phyloP scores from a whole-genome alignment of 1,284 basidiomycete species.

The Polyporus tsugae region DNA sequence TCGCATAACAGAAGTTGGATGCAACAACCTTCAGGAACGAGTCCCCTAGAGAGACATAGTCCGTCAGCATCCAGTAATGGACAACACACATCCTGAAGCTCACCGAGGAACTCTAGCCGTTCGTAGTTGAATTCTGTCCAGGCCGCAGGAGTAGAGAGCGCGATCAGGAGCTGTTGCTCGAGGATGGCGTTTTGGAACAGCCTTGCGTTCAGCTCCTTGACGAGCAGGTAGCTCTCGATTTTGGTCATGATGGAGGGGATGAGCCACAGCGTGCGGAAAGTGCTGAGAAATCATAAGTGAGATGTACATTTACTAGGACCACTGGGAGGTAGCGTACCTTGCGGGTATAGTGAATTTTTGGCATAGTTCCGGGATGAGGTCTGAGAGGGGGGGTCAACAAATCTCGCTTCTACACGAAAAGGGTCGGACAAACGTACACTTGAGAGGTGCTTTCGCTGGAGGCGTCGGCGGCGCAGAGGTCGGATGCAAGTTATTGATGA shows the following conservation, averaged over 20 bases:
- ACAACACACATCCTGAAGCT: neutral
- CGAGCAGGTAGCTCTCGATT: conserved; percentile 75
- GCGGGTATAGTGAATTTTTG: conserved; percentile 76
- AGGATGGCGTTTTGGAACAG: conserved; percentile 68
- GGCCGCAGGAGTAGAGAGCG: conserved; percentile 73
- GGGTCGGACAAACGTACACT: conserved; percentile 52
- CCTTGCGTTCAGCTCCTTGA: conserved; percentile 78
- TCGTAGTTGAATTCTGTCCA: conserved; percentile 79
- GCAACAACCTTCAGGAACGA: conserved; percentile 82
- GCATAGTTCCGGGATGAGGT: conserved; percentile 81
- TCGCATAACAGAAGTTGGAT: conserved; percentile 77
- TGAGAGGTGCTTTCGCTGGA: conserved; percentile 53
- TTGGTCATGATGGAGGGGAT: conserved; percentile 76
- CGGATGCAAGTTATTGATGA: conserved; percentile 64
- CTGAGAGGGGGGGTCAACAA: conserved; percentile 44
- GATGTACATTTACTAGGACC: neutral
- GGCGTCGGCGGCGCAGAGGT: conserved; percentile 48
- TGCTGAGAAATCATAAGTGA: conserved; percentile 48
- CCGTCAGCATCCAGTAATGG: conserved; percentile 13
- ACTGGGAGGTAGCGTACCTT: conserved; percentile 54
- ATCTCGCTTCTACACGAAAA: neutral
- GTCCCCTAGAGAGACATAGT: conserved; percentile 60
- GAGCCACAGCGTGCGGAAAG: conserved; percentile 68
- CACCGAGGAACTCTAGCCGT: conserved; percentile 82
- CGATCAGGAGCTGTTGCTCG: conserved; percentile 67